These are phyloP conservation scores for Abelmoschus esculentus DNA, from an alignment of 345 rosid species.

Conservation along the genomic window DNA sequence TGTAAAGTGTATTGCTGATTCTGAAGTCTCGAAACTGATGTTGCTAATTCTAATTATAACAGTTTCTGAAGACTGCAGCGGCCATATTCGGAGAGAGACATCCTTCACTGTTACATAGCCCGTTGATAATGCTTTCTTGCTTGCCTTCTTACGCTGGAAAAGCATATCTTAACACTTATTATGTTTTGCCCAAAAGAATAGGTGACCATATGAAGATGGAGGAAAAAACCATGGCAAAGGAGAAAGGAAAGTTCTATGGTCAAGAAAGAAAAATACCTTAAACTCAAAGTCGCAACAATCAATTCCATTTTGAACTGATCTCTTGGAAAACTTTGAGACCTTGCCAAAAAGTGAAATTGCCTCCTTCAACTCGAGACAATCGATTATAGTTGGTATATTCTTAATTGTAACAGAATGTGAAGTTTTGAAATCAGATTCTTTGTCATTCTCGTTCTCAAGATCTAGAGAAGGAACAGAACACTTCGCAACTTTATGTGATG, in stretches of 20 bases:
- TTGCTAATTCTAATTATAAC: conserved; percentile 20
- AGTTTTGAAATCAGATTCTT: conserved; percentile 2
- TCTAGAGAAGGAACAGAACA: not conserved
- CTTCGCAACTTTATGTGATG: not conserved
- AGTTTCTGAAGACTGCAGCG: not conserved
- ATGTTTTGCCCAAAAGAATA: not conserved
- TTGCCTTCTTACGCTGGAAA: conserved; percentile 18
- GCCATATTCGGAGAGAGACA: conserved; percentile 10
- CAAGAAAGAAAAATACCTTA: conserved; percentile 14
- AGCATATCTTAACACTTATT: not conserved
- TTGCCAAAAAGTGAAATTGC: conserved; percentile 13
- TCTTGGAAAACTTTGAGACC: conserved; percentile 15
- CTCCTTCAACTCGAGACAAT: conserved; percentile 10
- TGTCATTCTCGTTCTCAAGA: conserved; percentile 4
- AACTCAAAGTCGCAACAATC: conserved; percentile 24
- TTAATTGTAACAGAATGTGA: conserved; percentile 15
- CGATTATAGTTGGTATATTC: conserved; percentile 17
- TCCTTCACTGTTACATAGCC: conserved; percentile 14
- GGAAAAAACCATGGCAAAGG: not conserved
- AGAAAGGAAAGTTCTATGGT: not conserved
- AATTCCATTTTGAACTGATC: conserved; percentile 15
- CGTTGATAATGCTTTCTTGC: conserved; percentile 12
- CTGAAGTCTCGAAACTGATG: conserved; percentile 17
- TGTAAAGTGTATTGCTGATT: conserved; percentile 16
- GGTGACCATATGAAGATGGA: not conserved